Conservation (phyloP, 805 yeast genomes). For the Candida endomychidarum region DNA sequence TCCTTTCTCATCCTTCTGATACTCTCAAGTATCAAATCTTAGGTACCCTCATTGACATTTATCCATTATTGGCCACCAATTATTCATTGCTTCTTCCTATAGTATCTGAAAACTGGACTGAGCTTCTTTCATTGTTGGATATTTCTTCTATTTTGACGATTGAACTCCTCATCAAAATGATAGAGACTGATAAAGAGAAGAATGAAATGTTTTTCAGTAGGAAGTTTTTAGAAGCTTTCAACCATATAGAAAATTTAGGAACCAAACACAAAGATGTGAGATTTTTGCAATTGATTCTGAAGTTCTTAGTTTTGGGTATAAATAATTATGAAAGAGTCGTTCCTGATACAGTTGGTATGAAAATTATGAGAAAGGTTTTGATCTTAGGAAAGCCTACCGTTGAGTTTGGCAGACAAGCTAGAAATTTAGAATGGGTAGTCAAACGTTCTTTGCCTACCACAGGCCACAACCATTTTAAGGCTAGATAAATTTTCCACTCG, state of each 20-base stretch:
- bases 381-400: conserved; percentile 25
- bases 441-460: too few species aligned
- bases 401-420: conserved; percentile 23
- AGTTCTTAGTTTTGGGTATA: conserved; percentile 36
- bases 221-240: conserved; percentile 51
- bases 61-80: conserved; percentile 33
- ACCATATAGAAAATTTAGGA: conserved; percentile 1
- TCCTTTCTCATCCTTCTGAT: conserved; percentile 65
- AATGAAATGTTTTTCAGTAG: conserved; percentile 48
- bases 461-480: too few species aligned
- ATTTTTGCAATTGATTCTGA: conserved; percentile 8
- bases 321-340: conserved; percentile 39
- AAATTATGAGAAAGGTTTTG: conserved; percentile 33
- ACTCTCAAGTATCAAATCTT: conserved; percentile 58
- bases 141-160: conserved; percentile 24
- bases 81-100: conserved; percentile 32
- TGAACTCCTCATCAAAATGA: conserved; percentile 26
- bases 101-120: conserved; percentile 35
- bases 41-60: conserved; percentile 36
- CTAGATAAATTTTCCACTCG: too few species aligned
- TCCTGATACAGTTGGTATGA: conserved; percentile 38
- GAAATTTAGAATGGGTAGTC: conserved; percentile 33
- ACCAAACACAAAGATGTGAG: neutral
- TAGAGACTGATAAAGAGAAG: conserved; percentile 32
- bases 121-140: conserved; percentile 16